Evolutionary conservation across 177 flowering plant species (phyloP), one percentile per base, ranked within the genome.

Genomic region (Vitis hybrid): DNA sequence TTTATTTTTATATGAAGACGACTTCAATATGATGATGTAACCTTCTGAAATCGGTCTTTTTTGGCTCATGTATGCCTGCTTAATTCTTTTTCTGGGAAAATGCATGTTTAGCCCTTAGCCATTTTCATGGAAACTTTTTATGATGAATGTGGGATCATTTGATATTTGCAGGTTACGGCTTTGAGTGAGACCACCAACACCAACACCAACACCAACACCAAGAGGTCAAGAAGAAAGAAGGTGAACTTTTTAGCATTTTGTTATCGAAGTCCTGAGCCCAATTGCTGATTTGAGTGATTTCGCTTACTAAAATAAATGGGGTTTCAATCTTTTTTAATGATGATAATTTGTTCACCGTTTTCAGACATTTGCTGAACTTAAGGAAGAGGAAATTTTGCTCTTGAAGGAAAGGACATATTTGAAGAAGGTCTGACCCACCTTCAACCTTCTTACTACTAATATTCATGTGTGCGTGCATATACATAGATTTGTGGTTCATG

Each of bases 281-380:
- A 39, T 39, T 39, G 45, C 45, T 39, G 45, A 39, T 39, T 39
- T 63, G 39, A 67, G 52, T n/a, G 2, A 10, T 45, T 34, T 15
- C 19, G 45, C 50, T 59, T 71, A 14, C 50, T 45, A 14, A 58
- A 10, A 6, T 62, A 9, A 19, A 15, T 3, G 5, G 51, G 34
- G n/a, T 59, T 63, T 51, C 6, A 3, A 5, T 58, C 29, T 54
- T 51, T n/a, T 57, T 45, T 68, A 63, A 59, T 19, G 2, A n/a
- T 50, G 53, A 49, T 19, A 18, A 19, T 9, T 9, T 58, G 1
- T 16, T 69, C 50, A 11, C 66, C 13, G 66, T 57, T 45, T 56
- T 5, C 85, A 91, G 97, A 82, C 89, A 9, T 80, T 77, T 65
- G 76, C 88, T 63, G 88, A 87, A 66, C 86, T 89, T 18, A 87